Conservation (phyloP, 2,329 filamentous ascomycete species). For the Trichoderma sp. region DNA sequence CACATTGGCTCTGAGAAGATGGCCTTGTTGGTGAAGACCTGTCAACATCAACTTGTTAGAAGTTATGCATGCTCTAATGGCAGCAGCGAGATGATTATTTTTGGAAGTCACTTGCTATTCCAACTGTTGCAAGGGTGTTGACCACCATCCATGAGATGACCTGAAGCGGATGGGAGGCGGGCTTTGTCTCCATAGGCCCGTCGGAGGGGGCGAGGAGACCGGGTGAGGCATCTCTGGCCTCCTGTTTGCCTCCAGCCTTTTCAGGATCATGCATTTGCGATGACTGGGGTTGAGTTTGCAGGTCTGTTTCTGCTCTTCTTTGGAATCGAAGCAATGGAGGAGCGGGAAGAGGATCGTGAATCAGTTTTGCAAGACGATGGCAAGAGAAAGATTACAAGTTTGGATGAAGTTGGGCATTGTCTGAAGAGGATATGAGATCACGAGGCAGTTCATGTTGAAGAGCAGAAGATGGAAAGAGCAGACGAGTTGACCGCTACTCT, state of each 20-base stretch:
- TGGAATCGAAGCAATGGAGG: background rate
- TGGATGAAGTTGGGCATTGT: background rate
- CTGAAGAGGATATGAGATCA: no score
- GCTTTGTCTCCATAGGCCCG: background rate
- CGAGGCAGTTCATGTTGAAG: no score
- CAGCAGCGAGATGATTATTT: background rate
- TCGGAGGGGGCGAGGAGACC: background rate
- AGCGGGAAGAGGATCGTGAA: background rate
- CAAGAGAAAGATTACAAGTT: background rate
- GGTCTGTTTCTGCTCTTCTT: background rate
- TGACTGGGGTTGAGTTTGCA: background rate
- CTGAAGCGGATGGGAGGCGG: background rate
- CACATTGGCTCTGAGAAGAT: conserved; percentile 66
- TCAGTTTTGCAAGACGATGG: background rate
- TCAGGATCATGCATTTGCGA: background rate
- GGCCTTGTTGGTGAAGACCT: conserved; percentile 70
- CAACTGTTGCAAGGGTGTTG: conserved; percentile 65
- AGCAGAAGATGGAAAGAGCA: background rate
- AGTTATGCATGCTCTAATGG: conserved; percentile 21
- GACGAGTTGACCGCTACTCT: background rate
- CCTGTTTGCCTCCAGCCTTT: background rate
- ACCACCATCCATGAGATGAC: conserved; percentile 59
- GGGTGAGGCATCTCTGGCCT: background rate
- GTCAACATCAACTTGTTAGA: conserved; percentile 28
- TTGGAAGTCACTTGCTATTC: conserved; percentile 52